Evolutionary conservation across 2,329 filamentous ascomycete genomes (phyloP).

Genomic region (Colletotrichum shisoi): DNA sequence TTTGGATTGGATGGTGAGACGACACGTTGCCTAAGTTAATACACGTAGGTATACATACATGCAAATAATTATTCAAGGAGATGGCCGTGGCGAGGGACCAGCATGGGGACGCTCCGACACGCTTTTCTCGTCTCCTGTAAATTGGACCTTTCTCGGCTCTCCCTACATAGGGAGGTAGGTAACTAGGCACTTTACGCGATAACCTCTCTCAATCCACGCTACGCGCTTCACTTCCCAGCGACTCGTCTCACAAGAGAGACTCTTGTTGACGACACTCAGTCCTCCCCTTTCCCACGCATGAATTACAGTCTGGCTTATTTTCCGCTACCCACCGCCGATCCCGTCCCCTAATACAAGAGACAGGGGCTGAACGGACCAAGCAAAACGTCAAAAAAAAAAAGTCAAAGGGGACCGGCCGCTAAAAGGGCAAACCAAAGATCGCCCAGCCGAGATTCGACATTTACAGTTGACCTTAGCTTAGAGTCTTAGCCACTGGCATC

Average conservation of each 20-base stretch:
- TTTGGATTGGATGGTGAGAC: slow-evolving; percentile 33
- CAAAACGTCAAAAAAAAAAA: slow-evolving; percentile 14
- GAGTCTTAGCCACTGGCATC: background rate
- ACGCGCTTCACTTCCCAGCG: background rate
- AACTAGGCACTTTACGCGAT: background rate
- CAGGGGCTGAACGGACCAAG: slow-evolving; percentile 23
- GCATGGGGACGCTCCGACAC: background rate
- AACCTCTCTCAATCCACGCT: background rate
- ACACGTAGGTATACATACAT: background rate
- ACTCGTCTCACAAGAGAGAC: background rate
- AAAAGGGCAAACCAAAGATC: slow-evolving; percentile 29
- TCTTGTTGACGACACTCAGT: background rate
- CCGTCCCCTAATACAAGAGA: background rate
- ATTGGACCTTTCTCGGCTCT: background rate
- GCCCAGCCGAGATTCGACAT: slow-evolving; percentile 34
- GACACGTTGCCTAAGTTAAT: slow-evolving; percentile 28
- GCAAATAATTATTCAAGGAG: background rate
- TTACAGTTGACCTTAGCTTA: slow-evolving; percentile 3
- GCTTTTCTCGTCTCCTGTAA: background rate
- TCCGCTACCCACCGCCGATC: background rate
- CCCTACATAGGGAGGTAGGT: background rate
- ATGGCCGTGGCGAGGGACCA: background rate
- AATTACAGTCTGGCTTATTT: background rate
- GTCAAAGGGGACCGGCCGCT: slow-evolving; percentile 20
- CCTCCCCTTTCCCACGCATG: slow-evolving; percentile 7